Percentiles rank a stretch among this genome's conserved stretches.
Evolutionary conservation across 1,139 yeast genomes (phyloP).

Genomic region (Taphrina confusa): DNA sequence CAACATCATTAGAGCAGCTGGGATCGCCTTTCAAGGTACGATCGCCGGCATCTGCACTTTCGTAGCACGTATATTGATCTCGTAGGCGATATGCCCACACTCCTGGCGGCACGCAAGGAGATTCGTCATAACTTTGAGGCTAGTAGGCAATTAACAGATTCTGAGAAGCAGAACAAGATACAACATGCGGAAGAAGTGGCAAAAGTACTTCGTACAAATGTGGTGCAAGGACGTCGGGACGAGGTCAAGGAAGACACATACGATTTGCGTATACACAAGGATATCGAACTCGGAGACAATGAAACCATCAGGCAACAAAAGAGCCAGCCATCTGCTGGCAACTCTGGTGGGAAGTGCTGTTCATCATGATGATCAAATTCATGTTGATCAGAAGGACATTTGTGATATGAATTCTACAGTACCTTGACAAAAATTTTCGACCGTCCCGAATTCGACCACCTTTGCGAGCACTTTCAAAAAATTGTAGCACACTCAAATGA

Average conservation of each 20-base stretch:
- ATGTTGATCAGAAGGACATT: too few species aligned
- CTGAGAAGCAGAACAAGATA: conserved; percentile 53
- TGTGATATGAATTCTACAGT: too few species aligned
- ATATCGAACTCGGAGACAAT: conserved; percentile 89
- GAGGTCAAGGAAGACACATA: conserved; percentile 42
- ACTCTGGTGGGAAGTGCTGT: conserved; percentile 1
- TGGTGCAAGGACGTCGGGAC: conserved; percentile 76
- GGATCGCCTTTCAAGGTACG: conserved; percentile 40
- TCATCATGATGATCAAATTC: conserved; percentile 9
- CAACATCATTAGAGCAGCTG: conserved; percentile 40
- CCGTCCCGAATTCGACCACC: too few species aligned
- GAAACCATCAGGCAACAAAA: conserved; percentile 54
- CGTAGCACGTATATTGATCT: not conserved
- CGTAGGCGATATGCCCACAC: conserved; percentile 38
- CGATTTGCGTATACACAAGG: conserved; percentile 67
- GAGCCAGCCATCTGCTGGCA: conserved; percentile 31
- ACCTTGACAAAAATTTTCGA: too few species aligned
- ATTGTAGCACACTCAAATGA: too few species aligned
- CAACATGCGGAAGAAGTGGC: conserved; percentile 69
- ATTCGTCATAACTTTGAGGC: conserved; percentile 62
- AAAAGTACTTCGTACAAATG: conserved; percentile 63
- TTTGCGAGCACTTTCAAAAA: too few species aligned
- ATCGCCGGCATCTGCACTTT: not conserved
- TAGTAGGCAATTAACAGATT: conserved; percentile 49
- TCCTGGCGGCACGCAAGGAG: conserved; percentile 62